Evolutionary conservation across 2,329 filamentous ascomycete species (phyloP).

Genomic region (Fusarium sarcochroum): DNA sequence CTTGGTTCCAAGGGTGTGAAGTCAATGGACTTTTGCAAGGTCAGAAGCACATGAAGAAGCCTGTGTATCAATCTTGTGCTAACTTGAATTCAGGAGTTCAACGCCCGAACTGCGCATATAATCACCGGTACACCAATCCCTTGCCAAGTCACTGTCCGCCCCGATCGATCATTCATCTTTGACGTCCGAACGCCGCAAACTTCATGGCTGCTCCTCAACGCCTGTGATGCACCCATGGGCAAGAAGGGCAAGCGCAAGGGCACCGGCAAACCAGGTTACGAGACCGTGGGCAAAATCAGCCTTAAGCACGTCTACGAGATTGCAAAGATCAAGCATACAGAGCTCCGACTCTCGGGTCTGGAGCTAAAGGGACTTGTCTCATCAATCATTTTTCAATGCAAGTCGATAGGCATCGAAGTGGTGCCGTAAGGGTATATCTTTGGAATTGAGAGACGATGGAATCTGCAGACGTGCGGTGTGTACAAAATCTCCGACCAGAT

Average conservation of each 20-base stretch:
- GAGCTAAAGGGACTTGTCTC: conserved; percentile 79
- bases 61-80: conserved; percentile 27
- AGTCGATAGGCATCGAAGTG: conserved; percentile 80
- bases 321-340: conserved; percentile 92
- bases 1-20: conserved; percentile 98
- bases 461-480: conserved; percentile 31
- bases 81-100: conserved; percentile 82
- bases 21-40: conserved; percentile 99
- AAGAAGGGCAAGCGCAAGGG: conserved; percentile 86
- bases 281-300: conserved; percentile 86
- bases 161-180: conserved; percentile 93
- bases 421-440: conserved; percentile 64
- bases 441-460: conserved; percentile 10
- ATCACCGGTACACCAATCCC: conserved; percentile 87
- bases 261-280: conserved; percentile 79
- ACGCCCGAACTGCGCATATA: conserved; percentile 91
- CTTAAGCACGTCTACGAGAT: conserved; percentile 99
- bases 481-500: conserved; percentile 29
- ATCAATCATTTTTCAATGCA: conserved; percentile 81
- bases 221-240: conserved; percentile 76
- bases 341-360: conserved; percentile 80
- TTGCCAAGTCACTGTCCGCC: conserved; percentile 89
- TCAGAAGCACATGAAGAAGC: conserved; percentile 55
- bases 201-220: conserved; percentile 87
- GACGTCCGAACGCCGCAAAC: conserved; percentile 95